A percentile compares a stretch with the other conserved stretches of the same genome.
Evolutionary conservation across 2,329 filamentous ascomycete genomes (phyloP).

Genomic region (Dothideomycetes sp.): DNA sequence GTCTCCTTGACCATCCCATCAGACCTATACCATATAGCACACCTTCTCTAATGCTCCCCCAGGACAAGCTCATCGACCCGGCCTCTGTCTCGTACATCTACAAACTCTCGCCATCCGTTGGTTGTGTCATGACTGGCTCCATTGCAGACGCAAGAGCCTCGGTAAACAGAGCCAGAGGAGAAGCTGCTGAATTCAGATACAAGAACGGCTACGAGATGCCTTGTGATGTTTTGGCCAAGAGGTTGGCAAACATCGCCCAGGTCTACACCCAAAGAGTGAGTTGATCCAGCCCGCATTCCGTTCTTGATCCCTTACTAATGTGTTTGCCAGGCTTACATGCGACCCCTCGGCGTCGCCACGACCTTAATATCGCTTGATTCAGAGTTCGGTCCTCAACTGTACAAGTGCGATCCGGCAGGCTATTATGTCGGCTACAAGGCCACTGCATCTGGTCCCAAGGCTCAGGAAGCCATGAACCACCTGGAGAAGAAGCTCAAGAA

Average conservation of each 20-base stretch:
- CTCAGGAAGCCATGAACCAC: conserved; percentile 96
- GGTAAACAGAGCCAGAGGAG: conserved; percentile 82
- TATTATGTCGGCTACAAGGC: conserved; percentile 99
- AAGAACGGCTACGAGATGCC: conserved; percentile 99
- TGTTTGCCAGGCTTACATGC: conserved; percentile 73
- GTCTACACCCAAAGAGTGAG: conserved; percentile 94
- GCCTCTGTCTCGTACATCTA: conserved; percentile 96
- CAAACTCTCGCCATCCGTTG: conserved; percentile 88
- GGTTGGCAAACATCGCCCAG: conserved; percentile 97
- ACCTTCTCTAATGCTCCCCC: no score
- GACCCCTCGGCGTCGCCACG: conserved; percentile 87
- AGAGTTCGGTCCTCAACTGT: conserved; percentile 86
- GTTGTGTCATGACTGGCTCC: conserved; percentile 96
- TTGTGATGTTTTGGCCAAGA: conserved; percentile 90
- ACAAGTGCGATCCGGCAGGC: conserved; percentile 95
- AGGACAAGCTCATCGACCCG: conserved; percentile 99
- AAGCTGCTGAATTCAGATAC: conserved; percentile 96
- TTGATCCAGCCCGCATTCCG: neutral
- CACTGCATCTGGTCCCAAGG: conserved; percentile 92
- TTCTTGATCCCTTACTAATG: conserved; percentile 2
- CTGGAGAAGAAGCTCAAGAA: conserved; percentile 99
- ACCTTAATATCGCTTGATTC: conserved; percentile 90
- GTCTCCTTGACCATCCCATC: no score
- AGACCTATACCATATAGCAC: neutral
- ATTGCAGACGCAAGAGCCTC: conserved; percentile 95